These are phyloP conservation scores for Fraxinus velutina DNA, from an alignment of 305 asterid species.

Conservation along the genomic window DNA sequence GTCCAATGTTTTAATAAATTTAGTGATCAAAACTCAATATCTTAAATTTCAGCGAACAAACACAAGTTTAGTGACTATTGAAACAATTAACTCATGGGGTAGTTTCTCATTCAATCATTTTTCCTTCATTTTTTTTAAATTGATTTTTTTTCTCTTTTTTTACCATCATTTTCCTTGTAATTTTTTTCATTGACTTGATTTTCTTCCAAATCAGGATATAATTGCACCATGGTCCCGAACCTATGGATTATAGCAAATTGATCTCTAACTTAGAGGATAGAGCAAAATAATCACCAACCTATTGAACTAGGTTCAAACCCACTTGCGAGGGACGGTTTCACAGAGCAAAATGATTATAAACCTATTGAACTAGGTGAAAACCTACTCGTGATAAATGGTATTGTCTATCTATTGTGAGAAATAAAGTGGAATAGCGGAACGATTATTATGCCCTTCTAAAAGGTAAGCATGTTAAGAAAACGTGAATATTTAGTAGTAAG, in stretches of 20 bases:
- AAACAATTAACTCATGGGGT: neutral
- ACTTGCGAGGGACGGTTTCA: too few relatives aligned
- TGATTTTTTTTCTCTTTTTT: too few relatives aligned
- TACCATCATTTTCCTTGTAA: neutral
- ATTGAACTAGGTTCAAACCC: neutral
- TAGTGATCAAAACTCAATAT: too few relatives aligned
- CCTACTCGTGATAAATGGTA: neutral
- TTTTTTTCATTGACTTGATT: too few relatives aligned
- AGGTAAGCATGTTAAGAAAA: neutral
- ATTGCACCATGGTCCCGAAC: neutral
- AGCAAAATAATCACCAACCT: neutral
- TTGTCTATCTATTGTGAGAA: neutral
- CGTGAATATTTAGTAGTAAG: neutral
- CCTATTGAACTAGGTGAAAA: too few relatives aligned
- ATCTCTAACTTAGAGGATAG: neutral
- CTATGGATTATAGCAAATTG: neutral
- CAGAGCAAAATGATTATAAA: too few relatives aligned
- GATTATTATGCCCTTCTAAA: neutral
- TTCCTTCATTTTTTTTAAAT: neutral
- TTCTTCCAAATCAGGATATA: neutral
- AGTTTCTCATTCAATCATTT: neutral
- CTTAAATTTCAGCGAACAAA: too few relatives aligned
- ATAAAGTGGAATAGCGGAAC: neutral
- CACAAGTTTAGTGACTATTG: too few relatives aligned
- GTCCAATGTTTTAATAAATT: too few relatives aligned